Evolutionary conservation across 2,329 filamentous ascomycete species (phyloP), one percentile per base, ranked within the genome.

Genomic region (Colletotrichum graminicola): DNA sequence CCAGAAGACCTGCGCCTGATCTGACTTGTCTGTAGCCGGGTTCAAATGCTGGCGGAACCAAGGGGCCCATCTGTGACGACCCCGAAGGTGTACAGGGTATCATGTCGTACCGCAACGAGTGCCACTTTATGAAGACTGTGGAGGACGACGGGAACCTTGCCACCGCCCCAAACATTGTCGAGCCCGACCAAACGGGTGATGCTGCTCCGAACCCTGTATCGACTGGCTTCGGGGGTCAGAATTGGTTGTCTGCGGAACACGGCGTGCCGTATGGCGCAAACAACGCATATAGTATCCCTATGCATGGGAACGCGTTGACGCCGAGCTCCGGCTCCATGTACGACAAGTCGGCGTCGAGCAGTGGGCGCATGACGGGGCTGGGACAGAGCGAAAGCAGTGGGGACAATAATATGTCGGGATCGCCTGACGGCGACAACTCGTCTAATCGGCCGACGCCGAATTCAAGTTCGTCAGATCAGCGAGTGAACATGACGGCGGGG

Each of bases 381-480:
- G 82, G 78, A 12, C 79, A 81, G 12, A 80, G 79, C 26, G 84
- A 84, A n/a, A 79, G 78, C 52, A 82, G 79, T 64, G 85, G 84
- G n/a, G 79, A 81, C 21, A 80, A 80, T 29, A 85, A 84, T 62
- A 76, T 84, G 66, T 86, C 84, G 0, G 81, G 80, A 4, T 88
- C 87, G 0, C 83, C 87, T 2, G 86, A 87, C 23, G 83, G 82
- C 29, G 83, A 82, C 8, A 80, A 80, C 59, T 89, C 88, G 2
- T 89, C 88, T 3, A 88, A 84, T 72, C 81, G 86, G n/a, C 87
- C 85, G 29, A 91, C 89, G 14, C 89, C 89, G 3, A 90, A 88
- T 75, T 91, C 89, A 5, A 89, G 86, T 75, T 81, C 80, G 1
- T 86, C 85, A 2, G 85, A 87, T n/a, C 77, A 81, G 32, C 78